Evolutionary conservation across 2,329 filamentous ascomycete species (phyloP).

Genomic region (Aspergillus tanneri): DNA sequence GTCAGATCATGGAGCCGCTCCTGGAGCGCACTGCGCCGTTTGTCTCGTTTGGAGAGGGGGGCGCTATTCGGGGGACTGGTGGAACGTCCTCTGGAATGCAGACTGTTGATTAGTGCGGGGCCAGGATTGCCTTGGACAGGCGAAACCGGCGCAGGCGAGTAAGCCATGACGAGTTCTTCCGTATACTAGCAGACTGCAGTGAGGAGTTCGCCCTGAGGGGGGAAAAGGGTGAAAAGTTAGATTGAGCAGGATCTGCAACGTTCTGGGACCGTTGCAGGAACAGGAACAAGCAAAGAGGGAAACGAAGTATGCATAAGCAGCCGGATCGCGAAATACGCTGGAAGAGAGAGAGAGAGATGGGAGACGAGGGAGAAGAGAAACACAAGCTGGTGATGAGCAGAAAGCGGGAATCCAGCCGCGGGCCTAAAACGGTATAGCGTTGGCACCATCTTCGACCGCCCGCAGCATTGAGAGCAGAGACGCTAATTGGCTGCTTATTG

Average conservation of each 20-base stretch:
- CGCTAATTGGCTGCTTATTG: no score
- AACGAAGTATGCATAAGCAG: conserved; percentile 5
- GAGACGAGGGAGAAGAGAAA: conserved; percentile 16
- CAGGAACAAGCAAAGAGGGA: not conserved
- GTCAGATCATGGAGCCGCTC: conserved; percentile 76
- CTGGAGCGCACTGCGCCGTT: conserved; percentile 76
- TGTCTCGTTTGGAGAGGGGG: conserved; percentile 80
- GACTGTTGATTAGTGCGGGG: conserved; percentile 22
- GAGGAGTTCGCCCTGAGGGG: not conserved
- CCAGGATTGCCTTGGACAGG: conserved; percentile 24
- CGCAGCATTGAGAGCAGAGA: no score
- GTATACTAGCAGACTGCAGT: conserved; percentile 10
- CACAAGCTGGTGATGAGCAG: conserved; percentile 20
- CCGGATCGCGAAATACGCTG: not conserved
- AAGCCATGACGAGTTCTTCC: conserved; percentile 33
- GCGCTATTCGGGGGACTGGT: conserved; percentile 33
- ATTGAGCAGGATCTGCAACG: not conserved
- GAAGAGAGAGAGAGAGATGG: conserved; percentile 1
- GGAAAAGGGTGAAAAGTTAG: conserved; percentile 1
- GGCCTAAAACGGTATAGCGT: conserved; percentile 21
- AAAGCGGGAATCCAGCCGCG: conserved; percentile 17
- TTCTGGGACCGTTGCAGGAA: conserved; percentile 1
- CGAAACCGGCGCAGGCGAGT: conserved; percentile 40
- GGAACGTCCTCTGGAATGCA: conserved; percentile 29
- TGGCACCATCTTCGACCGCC: conserved; percentile 21